These are phyloP conservation scores for Trichocomaceae sp. DNA, from an alignment of 2,329 filamentous ascomycete species.

Conservation along the genomic window DNA sequence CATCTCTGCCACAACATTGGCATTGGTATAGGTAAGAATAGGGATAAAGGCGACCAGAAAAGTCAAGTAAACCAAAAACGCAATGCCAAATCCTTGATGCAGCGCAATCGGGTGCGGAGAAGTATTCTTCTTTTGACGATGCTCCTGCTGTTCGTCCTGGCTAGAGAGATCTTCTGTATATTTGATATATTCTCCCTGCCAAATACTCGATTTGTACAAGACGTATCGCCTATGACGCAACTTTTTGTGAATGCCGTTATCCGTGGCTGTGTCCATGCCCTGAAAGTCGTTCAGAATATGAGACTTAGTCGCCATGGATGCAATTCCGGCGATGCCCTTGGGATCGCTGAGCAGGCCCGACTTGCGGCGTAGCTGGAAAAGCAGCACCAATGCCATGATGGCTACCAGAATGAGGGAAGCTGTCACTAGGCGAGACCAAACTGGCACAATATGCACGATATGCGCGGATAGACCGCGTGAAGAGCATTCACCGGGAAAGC, in stretches of 20 bases:
- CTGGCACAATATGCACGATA: slow-evolving; percentile 38
- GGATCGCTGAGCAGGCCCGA: slow-evolving; percentile 45
- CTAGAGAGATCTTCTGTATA: slow-evolving; percentile 1
- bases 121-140: slow-evolving; percentile 18
- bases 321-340: slow-evolving; percentile 45
- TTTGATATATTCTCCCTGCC: slow-evolving; percentile 45
- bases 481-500: slow-evolving; percentile 23
- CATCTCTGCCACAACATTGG: slow-evolving; percentile 33
- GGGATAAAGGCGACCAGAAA: slow-evolving; percentile 36
- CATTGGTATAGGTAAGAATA: slow-evolving; percentile 37
- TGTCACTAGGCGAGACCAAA: slow-evolving; percentile 42
- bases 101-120: slow-evolving; percentile 44
- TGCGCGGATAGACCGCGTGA: slow-evolving; percentile 24
- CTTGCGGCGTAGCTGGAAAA: slow-evolving; percentile 42
- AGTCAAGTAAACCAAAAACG: slow-evolving; percentile 36
- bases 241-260: slow-evolving; percentile 41
- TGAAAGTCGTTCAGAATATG: slow-evolving; percentile 46
- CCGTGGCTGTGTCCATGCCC: slow-evolving; percentile 39
- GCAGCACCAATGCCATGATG: slow-evolving; percentile 35
- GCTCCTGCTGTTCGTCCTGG: slow-evolving; percentile 24
- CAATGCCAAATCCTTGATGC: slow-evolving; percentile 30
- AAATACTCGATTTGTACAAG: slow-evolving; percentile 45
- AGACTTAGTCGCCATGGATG: slow-evolving; percentile 45
- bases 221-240: slow-evolving; percentile 43
- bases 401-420: slow-evolving; percentile 37